Percentiles rank a stretch among this genome's conserved stretches.
phyloP scores from a whole-genome alignment of 495 filamentous ascomycete genomes.

The Annulohypoxylon maeteangense region DNA sequence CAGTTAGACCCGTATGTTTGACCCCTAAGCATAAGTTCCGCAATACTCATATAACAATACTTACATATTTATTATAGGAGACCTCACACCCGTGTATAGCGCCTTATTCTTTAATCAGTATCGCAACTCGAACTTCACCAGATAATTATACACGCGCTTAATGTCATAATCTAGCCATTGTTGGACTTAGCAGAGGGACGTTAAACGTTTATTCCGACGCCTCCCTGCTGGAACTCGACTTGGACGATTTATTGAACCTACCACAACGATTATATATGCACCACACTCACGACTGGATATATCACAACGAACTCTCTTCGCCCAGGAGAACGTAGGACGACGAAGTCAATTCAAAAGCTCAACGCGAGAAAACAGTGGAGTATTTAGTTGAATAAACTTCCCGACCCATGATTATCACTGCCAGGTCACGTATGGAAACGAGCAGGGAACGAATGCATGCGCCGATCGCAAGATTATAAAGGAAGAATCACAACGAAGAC shows the following conservation, averaged over 20 bases:
- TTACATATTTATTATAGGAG: constrained; percentile 57
- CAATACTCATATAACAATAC: not conserved
- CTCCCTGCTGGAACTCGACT: not conserved
- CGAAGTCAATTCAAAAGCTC: not conserved
- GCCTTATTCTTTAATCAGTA: constrained; percentile 64
- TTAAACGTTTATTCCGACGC: not conserved
- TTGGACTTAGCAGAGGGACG: not conserved
- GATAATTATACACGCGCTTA: not conserved
- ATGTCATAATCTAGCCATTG: not conserved
- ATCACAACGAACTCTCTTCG: not conserved
- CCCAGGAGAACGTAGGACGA: not conserved
- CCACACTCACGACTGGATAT: not conserved
- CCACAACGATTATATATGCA: not conserved
- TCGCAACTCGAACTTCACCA: not conserved
- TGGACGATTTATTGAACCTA: not conserved
- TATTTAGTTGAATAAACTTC: not conserved
- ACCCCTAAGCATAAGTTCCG: constrained; percentile 42
- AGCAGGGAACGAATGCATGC: not conserved
- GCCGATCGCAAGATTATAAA: not conserved
- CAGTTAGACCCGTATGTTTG: constrained; percentile 70
- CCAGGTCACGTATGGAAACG: not conserved
- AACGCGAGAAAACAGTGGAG: not conserved
- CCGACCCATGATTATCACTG: not conserved
- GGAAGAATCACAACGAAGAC: not conserved
- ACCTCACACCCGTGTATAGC: constrained; percentile 76